Evolutionary conservation across 2,329 filamentous ascomycete genomes (phyloP).

Genomic region (Fusarium pseudocircinatum): DNA sequence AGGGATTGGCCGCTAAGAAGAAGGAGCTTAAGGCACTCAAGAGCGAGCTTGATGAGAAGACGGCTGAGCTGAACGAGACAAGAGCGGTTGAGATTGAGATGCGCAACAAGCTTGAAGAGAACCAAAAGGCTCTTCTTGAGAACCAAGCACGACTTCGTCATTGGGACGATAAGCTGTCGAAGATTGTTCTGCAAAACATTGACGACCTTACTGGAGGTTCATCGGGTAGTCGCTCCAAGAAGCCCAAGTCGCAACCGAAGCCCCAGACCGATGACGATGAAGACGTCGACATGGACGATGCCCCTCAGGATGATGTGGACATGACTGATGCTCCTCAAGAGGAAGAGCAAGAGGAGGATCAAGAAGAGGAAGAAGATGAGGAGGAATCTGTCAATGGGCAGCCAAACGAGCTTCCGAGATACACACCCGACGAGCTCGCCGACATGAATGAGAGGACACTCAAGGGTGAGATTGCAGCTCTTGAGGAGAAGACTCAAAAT

Average conservation of each 20-base stretch:
- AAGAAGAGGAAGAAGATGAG: slow-evolving; percentile 41
- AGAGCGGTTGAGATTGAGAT: slow-evolving; percentile 95
- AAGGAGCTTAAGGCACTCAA: slow-evolving; percentile 83
- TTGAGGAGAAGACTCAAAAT: slow-evolving; percentile 80
- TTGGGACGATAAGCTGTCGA: slow-evolving; percentile 90
- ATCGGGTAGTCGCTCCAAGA: slow-evolving; percentile 37
- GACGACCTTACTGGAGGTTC: slow-evolving; percentile 67
- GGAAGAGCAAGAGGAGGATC: slow-evolving; percentile 43
- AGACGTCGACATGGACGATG: slow-evolving; percentile 49
- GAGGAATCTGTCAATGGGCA: slow-evolving; percentile 44
- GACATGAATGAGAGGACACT: slow-evolving; percentile 72
- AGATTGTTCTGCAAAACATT: slow-evolving; percentile 84
- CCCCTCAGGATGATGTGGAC: slow-evolving; percentile 43
- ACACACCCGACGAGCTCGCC: slow-evolving; percentile 75
- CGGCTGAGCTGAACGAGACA: slow-evolving; percentile 85
- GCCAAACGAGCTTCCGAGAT: slow-evolving; percentile 75
- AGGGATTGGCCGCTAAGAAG: slow-evolving; percentile 80
- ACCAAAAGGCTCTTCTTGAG: slow-evolving; percentile 86
- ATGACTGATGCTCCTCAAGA: slow-evolving; percentile 47
- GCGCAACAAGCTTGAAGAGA: slow-evolving; percentile 97
- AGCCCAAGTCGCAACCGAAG: slow-evolving; percentile 39
- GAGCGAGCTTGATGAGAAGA: slow-evolving; percentile 86
- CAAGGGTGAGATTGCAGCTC: slow-evolving; percentile 68
- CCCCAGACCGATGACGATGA: slow-evolving; percentile 43
- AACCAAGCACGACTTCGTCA: slow-evolving; percentile 86